Evolutionary conservation across 2,329 filamentous ascomycete genomes (phyloP).

Genomic region (Nigrograna mackinnonii): DNA sequence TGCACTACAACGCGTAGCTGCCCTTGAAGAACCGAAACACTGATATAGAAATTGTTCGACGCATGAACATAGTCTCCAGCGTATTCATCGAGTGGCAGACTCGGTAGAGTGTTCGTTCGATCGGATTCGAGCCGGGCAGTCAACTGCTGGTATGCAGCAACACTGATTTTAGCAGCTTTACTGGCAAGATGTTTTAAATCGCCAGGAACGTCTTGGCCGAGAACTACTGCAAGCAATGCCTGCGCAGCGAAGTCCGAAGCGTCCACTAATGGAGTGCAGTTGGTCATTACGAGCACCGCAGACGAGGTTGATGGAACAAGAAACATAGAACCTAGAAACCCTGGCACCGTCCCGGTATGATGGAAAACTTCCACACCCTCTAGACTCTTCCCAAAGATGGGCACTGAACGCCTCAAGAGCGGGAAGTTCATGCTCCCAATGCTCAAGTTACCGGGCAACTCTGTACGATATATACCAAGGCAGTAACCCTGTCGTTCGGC

Average conservation of each 20-base stretch:
- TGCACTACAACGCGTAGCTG: background rate
- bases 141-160: conserved; percentile 1
- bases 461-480: conserved; percentile 14
- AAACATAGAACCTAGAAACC: conserved; percentile 7
- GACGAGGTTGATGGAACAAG: conserved; percentile 10
- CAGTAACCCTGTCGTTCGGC: conserved; percentile 12
- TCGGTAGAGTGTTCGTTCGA: conserved; percentile 5
- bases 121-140: background rate
- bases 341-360: conserved; percentile 7
- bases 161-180: background rate
- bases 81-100: conserved; percentile 5
- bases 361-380: conserved; percentile 9
- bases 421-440: conserved; percentile 9
- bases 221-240: conserved; percentile 7
- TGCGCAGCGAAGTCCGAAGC: conserved; percentile 14
- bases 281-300: conserved; percentile 13
- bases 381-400: conserved; percentile 3
- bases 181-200: background rate
- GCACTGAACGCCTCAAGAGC: background rate
- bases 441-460: conserved; percentile 11
- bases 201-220: background rate
- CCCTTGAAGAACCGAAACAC: no score
- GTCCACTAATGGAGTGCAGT: conserved; percentile 14
- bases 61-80: conserved; percentile 5
- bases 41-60: conserved; percentile 2